A percentile compares a stretch with the other conserved stretches of the same genome.
These are phyloP conservation scores for Fragaria iinumae DNA, from an alignment of 306 rosid species.

Conservation along the genomic window DNA sequence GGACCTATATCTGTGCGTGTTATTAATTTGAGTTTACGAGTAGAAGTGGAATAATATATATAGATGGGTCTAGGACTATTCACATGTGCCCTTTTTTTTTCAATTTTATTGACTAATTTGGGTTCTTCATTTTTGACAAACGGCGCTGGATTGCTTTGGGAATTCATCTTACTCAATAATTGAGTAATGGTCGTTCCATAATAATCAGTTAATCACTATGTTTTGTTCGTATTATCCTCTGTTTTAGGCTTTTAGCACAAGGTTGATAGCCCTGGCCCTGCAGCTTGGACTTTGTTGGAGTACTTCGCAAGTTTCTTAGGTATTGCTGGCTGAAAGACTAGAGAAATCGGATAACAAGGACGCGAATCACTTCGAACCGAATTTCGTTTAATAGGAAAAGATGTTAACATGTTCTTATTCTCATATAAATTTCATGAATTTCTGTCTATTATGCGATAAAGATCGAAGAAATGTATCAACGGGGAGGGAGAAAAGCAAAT, in stretches of 20 bases:
- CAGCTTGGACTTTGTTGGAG: background rate
- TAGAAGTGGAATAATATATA: background rate
- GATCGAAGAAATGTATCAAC: no score
- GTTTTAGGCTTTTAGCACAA: background rate
- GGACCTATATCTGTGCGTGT: background rate
- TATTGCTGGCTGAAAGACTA: background rate
- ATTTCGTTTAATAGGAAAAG: no score
- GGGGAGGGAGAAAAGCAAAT: no score
- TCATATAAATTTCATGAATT: no score
- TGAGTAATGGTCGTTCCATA: background rate
- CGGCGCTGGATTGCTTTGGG: constrained; percentile 1
- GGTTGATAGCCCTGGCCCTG: background rate
- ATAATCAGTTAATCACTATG: background rate
- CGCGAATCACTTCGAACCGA: background rate
- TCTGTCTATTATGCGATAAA: no score
- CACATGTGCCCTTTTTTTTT: background rate
- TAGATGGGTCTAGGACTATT: background rate
- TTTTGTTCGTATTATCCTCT: background rate
- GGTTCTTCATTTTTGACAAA: constrained; percentile 1
- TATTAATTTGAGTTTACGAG: background rate
- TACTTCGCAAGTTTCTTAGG: background rate
- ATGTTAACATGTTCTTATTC: no score
- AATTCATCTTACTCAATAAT: no score
- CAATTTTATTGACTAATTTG: constrained; percentile 3
- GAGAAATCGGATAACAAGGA: background rate